phyloP scores from a whole-genome alignment of 345 rosid species.

The Crucihimalaya himalaica region DNA sequence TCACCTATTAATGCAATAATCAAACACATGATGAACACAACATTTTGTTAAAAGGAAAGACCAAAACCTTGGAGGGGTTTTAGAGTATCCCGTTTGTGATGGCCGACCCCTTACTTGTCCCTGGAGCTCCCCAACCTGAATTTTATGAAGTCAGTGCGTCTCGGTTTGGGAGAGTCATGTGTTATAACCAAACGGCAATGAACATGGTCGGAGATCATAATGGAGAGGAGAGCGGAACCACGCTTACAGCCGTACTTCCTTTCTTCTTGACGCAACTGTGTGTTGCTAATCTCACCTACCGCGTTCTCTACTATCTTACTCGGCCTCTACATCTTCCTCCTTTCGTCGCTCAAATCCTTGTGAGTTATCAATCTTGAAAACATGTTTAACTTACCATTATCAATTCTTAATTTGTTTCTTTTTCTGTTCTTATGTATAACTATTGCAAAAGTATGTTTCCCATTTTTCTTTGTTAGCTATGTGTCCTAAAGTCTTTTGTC shows the following conservation, averaged over 20 bases:
- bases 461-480: neutral
- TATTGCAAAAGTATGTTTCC: neutral
- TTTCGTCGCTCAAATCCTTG: conserved; percentile 43
- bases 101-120: neutral
- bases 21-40: conserved; percentile 4
- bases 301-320: conserved; percentile 11
- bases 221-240: neutral
- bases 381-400: neutral
- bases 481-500: neutral
- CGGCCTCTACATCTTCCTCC: conserved; percentile 38
- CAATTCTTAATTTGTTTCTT: neutral
- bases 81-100: neutral
- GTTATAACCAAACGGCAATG: conserved; percentile 21
- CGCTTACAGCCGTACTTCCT: conserved; percentile 13
- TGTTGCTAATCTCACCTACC: conserved; percentile 28
- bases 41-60: conserved; percentile 4
- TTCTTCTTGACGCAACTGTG: conserved; percentile 21
- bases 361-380: conserved; percentile 21
- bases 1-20: conserved; percentile 32
- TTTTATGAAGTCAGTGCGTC: neutral
- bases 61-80: conserved; percentile 6
- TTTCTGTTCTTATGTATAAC: neutral
- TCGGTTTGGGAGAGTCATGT: conserved; percentile 23
- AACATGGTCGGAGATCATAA: neutral
- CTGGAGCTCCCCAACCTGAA: too few species aligned